Conservation (phyloP, 1,284 basidiomycete species). For the Ustilago sp. region DNA sequence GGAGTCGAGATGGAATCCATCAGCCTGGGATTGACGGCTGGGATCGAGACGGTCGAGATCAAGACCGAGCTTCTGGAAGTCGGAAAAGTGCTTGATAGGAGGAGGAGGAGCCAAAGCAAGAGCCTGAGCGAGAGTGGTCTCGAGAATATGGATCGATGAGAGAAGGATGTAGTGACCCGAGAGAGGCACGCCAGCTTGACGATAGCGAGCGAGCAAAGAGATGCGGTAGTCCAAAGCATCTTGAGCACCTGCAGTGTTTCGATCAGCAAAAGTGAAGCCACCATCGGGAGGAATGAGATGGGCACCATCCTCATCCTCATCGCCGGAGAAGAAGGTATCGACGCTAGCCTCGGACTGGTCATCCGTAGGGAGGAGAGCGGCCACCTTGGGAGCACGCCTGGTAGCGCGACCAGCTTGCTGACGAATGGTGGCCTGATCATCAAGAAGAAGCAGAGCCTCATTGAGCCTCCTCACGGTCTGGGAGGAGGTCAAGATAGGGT, state of each 20-base stretch:
- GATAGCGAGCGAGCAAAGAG: conserved; percentile 81
- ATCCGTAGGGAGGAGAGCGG: conserved; percentile 51
- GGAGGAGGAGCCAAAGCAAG: conserved; percentile 72
- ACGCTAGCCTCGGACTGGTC: conserved; percentile 57
- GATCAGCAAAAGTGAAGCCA: conserved; percentile 51
- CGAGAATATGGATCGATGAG: conserved; percentile 84
- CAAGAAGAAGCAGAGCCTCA: conserved; percentile 72
- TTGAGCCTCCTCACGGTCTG: conserved; percentile 73
- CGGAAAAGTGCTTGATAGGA: conserved; percentile 49
- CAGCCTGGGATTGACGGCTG: conserved; percentile 45
- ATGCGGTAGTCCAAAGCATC: conserved; percentile 57
- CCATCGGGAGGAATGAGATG: conserved; percentile 46
- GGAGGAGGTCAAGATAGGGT: conserved; percentile 75
- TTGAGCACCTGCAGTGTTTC: conserved; percentile 16
- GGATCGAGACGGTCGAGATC: conserved; percentile 53
- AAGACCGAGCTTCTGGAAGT: conserved; percentile 46
- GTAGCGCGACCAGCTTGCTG: conserved; percentile 65
- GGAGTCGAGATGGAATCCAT: conserved; percentile 55
- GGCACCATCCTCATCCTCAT: conserved; percentile 50
- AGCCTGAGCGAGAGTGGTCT: conserved; percentile 83
- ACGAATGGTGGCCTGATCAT: conserved; percentile 70
- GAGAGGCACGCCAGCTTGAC: conserved; percentile 79
- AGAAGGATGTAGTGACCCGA: conserved; percentile 88
- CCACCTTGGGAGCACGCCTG: conserved; percentile 49
- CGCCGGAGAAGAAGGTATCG: conserved; percentile 71